Conservation (phyloP, 2,329 filamentous ascomycete species). For the Aspergillus clavatus region DNA sequence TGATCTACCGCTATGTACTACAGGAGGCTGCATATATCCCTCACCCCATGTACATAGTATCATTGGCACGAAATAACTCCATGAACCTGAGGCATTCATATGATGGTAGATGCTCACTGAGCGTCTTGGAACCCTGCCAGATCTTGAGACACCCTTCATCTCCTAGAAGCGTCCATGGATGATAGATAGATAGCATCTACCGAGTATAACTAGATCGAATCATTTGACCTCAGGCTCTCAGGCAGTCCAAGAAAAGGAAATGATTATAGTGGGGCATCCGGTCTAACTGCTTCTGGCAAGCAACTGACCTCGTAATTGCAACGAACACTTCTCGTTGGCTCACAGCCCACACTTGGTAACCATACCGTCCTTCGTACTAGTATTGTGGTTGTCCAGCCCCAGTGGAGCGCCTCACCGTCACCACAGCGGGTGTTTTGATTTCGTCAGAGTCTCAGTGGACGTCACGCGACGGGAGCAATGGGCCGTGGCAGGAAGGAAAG, state of each 20-base stretch:
- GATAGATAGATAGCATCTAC: background rate
- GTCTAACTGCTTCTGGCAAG: background rate
- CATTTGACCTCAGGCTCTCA: background rate
- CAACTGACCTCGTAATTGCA: conserved; percentile 12
- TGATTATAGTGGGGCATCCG: background rate
- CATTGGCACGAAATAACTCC: background rate
- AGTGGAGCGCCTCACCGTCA: no score
- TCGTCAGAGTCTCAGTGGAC: conserved; percentile 30
- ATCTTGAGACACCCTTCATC: no score
- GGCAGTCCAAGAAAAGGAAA: background rate
- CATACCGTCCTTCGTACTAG: conserved; percentile 18
- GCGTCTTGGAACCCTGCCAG: no score
- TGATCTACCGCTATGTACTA: background rate
- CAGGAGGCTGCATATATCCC: background rate
- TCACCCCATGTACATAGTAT: background rate
- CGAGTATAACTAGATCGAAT: background rate
- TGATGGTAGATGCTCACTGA: background rate
- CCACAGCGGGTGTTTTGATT: conserved; percentile 10
- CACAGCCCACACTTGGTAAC: conserved; percentile 19
- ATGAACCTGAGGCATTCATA: background rate
- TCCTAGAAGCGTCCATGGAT: background rate
- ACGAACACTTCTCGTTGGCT: conserved; percentile 15
- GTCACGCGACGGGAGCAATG: conserved; percentile 32
- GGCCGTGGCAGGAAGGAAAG: conserved; percentile 30
- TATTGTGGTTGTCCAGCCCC: no score